Conservation (phyloP, 768 basidiomycete species). For the Infundibulicybe gibba region DNA sequence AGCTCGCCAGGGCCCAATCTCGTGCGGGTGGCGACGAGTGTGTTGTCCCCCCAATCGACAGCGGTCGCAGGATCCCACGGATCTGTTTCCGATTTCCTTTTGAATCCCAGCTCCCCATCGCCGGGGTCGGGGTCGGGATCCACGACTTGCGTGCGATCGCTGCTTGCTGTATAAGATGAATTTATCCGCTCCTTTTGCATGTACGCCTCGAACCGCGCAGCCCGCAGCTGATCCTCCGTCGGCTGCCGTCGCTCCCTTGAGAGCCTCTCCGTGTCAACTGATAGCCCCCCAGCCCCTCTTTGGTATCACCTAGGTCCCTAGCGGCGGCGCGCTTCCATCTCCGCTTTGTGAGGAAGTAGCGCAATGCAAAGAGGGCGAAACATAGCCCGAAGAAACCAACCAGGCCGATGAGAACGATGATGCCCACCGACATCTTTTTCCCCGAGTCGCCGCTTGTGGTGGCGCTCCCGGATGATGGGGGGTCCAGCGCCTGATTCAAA, state of each 20-base stretch:
- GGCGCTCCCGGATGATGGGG: constrained; percentile 7
- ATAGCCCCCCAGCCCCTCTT: constrained; percentile 8
- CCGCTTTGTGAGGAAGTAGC: constrained; percentile 47
- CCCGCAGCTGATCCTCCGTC: constrained; percentile 35
- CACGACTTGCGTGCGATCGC: constrained; percentile 20
- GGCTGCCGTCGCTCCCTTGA: constrained; percentile 15
- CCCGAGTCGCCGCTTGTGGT: constrained; percentile 12
- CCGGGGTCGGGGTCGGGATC: constrained; percentile 10
- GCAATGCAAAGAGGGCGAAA: constrained; percentile 44
- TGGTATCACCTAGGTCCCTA: constrained; percentile 9
- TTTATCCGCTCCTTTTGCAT: constrained; percentile 27
- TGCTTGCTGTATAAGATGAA: constrained; percentile 29
- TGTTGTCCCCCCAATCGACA: constrained; percentile 13
- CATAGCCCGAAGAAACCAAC: constrained; percentile 57
- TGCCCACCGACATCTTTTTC: constrained; percentile 50
- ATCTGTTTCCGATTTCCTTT: constrained; percentile 2
- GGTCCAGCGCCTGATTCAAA: constrained; percentile 44
- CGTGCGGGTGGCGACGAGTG: constrained; percentile 10
- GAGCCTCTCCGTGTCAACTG: constrained; percentile 4
- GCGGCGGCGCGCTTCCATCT: constrained; percentile 18
- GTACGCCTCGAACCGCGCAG: constrained; percentile 34
- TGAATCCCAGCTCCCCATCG: constrained; percentile 10
- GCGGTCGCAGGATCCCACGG: constrained; percentile 10
- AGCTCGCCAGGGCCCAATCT: neutral
- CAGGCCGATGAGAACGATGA: constrained; percentile 60